phyloP scores from a whole-genome alignment of 2,329 filamentous ascomycete species.

The Penicillium oxalicum region DNA sequence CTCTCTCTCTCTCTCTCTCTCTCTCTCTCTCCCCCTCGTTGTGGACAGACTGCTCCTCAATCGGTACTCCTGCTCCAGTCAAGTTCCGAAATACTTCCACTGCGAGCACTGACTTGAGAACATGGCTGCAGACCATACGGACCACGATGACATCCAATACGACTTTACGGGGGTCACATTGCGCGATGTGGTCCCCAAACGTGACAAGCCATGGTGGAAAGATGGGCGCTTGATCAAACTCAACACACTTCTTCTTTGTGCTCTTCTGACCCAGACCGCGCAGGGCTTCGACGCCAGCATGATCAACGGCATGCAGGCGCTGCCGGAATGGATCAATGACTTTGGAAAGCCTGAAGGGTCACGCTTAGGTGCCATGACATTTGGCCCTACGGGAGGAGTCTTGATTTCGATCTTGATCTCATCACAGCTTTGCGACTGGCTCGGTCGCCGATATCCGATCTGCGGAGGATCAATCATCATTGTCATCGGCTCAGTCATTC shows the following conservation, averaged over 20 bases:
- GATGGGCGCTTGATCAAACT: conserved; percentile 10
- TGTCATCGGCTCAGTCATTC: conserved; percentile 21
- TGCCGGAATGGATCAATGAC: conserved; percentile 39
- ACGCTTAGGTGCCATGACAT: conserved; percentile 8
- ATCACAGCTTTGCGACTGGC: conserved; percentile 14
- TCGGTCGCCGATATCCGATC: conserved; percentile 17
- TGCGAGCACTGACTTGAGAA: too few species aligned
- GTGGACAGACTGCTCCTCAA: too few species aligned
- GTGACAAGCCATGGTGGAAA: conserved; percentile 7
- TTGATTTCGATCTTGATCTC: conserved; percentile 18
- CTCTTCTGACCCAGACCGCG: conserved; percentile 30
- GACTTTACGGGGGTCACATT: conserved; percentile 4
- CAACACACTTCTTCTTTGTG: conserved; percentile 16
- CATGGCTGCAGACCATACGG: not conserved
- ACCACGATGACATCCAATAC: not conserved
- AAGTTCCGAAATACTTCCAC: too few species aligned
- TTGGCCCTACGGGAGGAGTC: conserved; percentile 5
- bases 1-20: not conserved
- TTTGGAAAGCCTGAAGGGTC: conserved; percentile 12
- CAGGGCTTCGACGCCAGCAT: conserved; percentile 46
- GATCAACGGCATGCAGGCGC: conserved; percentile 45
- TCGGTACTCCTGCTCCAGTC: too few species aligned
- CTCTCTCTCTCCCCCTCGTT: not conserved
- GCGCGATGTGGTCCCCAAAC: conserved; percentile 8
- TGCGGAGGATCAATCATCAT: conserved; percentile 41